Evolutionary conservation across 202 grass and related monocot genomes (phyloP), one percentile per base, ranked within the genome.

Genomic region (Panicum hallii): DNA sequence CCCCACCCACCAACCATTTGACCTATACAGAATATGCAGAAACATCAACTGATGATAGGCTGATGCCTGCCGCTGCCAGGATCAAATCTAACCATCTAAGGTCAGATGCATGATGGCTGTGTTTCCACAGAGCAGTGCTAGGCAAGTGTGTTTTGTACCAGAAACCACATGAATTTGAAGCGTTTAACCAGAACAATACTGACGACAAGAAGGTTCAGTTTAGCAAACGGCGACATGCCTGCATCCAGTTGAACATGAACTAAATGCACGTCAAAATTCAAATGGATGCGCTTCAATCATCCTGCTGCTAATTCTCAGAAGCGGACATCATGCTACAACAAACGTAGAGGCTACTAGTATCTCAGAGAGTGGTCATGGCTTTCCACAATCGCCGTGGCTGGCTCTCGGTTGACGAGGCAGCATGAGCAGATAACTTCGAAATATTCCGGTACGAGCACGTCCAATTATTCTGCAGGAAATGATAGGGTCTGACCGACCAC

Each of bases 1-100:
- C 48, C 48, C 22, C 60, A 15, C 22, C 60, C 62, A 47, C 49
- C 46, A 42, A 50, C 53, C 20, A 73, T 26, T 78, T 80, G 84
- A 80, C 77, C 17, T 48, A 40, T 32, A 65, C 12, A 19, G 10
- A 81, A 74, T 48, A 81, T 9, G 16, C 38, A 38, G 48, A 80
- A 74, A 22, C 17, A 43, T 71, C 14, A 79, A 69, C 11, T 2
- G 6, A 47, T 11, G 17, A 45, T 42, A 3, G 43, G 5, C 32
- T 50, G 42, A 40, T 41, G 19, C 50, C 34, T 41, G 28, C 40
- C 49, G 67, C 11, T 73, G 68, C 17, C 78, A 28, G 34, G 17
- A 52, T 64, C 53, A 48, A 64, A 78, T 64, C 36, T 38, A 34
- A 2, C 26, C 1, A 32, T 32, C 43, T 10, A 22, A 9, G 4